phyloP scores from a whole-genome alignment of 345 rosid genomes.

The Cardamine chenopodiifolia region DNA sequence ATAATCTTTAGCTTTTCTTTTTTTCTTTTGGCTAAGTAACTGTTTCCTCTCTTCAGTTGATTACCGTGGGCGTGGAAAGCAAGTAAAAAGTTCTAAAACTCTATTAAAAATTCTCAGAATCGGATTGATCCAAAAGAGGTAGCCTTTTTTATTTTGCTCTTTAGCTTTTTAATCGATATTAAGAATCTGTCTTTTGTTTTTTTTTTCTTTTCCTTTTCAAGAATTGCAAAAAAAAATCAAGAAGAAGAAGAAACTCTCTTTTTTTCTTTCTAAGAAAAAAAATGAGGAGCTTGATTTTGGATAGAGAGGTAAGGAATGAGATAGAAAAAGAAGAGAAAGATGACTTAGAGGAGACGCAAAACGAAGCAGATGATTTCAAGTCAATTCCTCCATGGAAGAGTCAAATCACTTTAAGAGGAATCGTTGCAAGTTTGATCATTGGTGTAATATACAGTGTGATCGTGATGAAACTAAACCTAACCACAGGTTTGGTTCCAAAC shows the following conservation, averaged over 20 bases:
- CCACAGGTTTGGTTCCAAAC: slow-evolving; percentile 92
- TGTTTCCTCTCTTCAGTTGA: slow-evolving; percentile 16
- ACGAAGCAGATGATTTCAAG: slow-evolving; percentile 47
- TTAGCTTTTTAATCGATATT: neutral
- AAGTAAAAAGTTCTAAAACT: neutral
- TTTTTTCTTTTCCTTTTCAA: neutral
- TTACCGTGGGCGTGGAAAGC: slow-evolving; percentile 28
- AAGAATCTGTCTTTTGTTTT: slow-evolving; percentile 32
- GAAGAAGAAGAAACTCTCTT: slow-evolving; percentile 4
- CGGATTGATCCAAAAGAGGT: slow-evolving; percentile 40
- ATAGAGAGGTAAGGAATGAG: slow-evolving; percentile 34
- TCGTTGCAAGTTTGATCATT: slow-evolving; percentile 67
- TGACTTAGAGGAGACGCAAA: slow-evolving; percentile 45
- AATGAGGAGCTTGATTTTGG: slow-evolving; percentile 26
- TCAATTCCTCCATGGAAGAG: slow-evolving; percentile 75
- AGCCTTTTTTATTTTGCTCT: neutral
- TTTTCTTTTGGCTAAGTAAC: slow-evolving; percentile 14
- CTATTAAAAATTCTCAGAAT: slow-evolving; percentile 24
- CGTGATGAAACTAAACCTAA: slow-evolving; percentile 84
- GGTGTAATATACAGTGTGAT: slow-evolving; percentile 85
- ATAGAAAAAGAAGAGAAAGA: slow-evolving; percentile 40
- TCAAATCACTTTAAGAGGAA: slow-evolving; percentile 78
- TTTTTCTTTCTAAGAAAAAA: neutral
- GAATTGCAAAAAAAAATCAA: neutral
- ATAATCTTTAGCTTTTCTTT: slow-evolving; percentile 27